A percentile compares a stretch with the other conserved stretches of the same genome.
These are phyloP conservation scores for Pythium grandisporangium DNA, from an alignment of 352 stramenopile species.

Conservation along the genomic window DNA sequence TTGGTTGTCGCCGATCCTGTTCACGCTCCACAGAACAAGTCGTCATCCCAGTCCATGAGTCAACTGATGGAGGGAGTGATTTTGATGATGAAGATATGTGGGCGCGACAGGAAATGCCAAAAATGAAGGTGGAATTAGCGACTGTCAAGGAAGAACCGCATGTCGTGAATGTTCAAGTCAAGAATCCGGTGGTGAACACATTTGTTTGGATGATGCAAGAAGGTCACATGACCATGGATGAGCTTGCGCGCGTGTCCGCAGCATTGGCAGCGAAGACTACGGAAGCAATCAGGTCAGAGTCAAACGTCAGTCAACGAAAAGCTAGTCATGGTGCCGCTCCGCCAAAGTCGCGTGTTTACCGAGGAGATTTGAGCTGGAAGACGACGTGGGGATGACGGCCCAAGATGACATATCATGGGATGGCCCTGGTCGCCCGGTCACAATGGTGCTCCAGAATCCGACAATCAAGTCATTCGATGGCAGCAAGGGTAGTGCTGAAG, in stretches of 20 bases:
- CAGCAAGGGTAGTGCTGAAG: not conserved
- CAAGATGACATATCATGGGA: not conserved
- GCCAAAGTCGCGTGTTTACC: not conserved
- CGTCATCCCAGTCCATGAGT: not conserved
- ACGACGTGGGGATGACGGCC: not conserved
- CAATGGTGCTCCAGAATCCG: not conserved
- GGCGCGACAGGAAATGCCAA: not conserved
- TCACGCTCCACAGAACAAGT: constrained; percentile 1
- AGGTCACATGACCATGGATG: not conserved
- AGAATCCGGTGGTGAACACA: not conserved
- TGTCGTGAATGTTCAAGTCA: not conserved
- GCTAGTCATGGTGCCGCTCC: not conserved
- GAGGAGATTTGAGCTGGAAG: too few relatives aligned
- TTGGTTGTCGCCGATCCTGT: constrained; percentile 1
- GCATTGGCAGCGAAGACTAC: not conserved
- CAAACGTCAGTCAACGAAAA: not conserved
- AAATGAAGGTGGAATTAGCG: not conserved
- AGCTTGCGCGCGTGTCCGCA: not conserved
- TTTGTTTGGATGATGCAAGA: not conserved
- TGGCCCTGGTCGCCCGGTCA: not conserved
- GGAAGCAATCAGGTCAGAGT: not conserved
- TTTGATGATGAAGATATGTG: not conserved
- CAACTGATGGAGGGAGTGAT: not conserved
- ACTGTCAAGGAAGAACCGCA: not conserved
- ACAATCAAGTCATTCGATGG: not conserved